phyloP scores from a whole-genome alignment of 2,329 filamentous ascomycete species.

The Fusarium solani-melongenae region DNA sequence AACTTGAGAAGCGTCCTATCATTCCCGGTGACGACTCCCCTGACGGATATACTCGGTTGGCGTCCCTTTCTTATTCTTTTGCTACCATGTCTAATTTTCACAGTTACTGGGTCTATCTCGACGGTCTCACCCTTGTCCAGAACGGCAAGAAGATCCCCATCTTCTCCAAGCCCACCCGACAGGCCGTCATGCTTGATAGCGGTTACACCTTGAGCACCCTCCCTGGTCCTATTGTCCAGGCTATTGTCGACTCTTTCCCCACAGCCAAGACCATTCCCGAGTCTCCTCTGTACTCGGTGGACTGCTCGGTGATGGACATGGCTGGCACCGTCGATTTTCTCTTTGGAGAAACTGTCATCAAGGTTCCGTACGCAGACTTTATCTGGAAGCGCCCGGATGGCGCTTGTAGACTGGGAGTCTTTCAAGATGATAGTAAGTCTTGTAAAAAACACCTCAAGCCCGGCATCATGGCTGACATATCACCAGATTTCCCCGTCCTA shows the following conservation, averaged over 20 bases:
- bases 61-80: not conserved
- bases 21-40: conserved; percentile 55
- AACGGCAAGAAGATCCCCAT: conserved; percentile 54
- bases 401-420: conserved; percentile 58
- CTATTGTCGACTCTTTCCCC: conserved; percentile 56
- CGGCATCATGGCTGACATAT: not conserved
- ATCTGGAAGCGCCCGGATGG: conserved; percentile 50
- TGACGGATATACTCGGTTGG: conserved; percentile 46
- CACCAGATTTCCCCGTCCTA: conserved; percentile 49
- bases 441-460: too few relatives aligned
- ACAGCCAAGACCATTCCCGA: conserved; percentile 52
- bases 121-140: conserved; percentile 50
- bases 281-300: conserved; percentile 58
- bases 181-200: conserved; percentile 71
- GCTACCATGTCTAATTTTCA: not conserved
- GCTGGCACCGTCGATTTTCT: conserved; percentile 59
- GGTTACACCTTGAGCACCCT: conserved; percentile 76
- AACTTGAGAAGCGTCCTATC: conserved; percentile 66
- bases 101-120: conserved; percentile 57
- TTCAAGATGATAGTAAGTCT: conserved; percentile 45
- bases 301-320: conserved; percentile 50
- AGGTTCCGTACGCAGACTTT: conserved; percentile 60
- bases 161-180: conserved; percentile 51
- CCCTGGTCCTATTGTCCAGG: conserved; percentile 64
- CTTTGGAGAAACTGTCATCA: conserved; percentile 58